phyloP scores from a whole-genome alignment of 2,329 filamentous ascomycete genomes.

The Colletotrichum truncatum region DNA sequence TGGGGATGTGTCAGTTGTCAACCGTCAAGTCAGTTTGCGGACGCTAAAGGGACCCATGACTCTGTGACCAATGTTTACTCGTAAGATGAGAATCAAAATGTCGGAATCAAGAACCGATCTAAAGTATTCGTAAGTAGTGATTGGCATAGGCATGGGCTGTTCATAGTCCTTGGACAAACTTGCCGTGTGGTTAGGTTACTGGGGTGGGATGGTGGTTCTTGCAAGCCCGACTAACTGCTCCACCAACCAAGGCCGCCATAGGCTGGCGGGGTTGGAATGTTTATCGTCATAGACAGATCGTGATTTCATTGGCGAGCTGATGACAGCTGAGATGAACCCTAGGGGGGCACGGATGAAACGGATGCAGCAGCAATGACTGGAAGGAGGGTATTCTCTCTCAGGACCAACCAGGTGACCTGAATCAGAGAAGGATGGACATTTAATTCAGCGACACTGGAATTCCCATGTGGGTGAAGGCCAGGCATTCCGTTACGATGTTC shows the following conservation, averaged over 20 bases:
- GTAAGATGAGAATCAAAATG: not conserved
- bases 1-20: not conserved
- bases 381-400: not conserved
- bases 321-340: conserved; percentile 24
- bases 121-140: not conserved
- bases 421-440: not conserved
- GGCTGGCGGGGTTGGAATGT: not conserved
- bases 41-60: not conserved
- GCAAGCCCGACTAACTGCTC: not conserved
- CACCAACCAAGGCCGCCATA: conserved; percentile 1
- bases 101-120: not conserved
- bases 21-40: conserved; percentile 2
- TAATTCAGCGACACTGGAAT: not conserved
- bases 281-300: not conserved
- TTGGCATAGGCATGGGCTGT: not conserved
- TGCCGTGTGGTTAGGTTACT: not conserved
- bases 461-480: not conserved
- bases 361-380: not conserved
- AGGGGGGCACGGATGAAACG: not conserved
- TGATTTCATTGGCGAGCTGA: conserved; percentile 13
- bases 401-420: not conserved
- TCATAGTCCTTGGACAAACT: not conserved
- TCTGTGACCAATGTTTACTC: not conserved
- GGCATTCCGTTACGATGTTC: not conserved
- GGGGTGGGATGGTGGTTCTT: not conserved